Base-by-base conservation (phyloP, 768 basidiomycete species). In the Chalciporus sphaerocephalus region DNA sequence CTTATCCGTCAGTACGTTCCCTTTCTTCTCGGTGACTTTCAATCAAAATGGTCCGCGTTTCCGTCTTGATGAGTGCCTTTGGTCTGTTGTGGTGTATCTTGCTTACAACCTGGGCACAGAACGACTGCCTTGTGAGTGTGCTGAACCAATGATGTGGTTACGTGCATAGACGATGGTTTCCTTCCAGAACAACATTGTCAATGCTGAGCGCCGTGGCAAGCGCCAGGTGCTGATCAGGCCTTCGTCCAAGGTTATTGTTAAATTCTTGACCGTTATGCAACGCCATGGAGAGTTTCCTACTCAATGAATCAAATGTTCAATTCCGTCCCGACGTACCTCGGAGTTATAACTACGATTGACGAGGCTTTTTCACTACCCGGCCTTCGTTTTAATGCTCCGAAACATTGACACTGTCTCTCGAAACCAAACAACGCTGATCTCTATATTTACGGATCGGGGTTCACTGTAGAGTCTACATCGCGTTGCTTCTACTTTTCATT, bases 151-250 rank as follows among this genome's bases (percentile, higher is more conserved):
- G 21, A 22, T n/a, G 17, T 6, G 20, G 3, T 40, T 11, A 16
- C 38, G 34, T 21, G 20, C 34, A 51, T 46, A 48, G 40, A 47
- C 25, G 37, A 23, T 13, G 15, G n/a, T n/a, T 32, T 32, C 30
- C 20, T 52, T 28, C 1, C 67, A 87, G 82, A 97, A 95, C 83
- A 95, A 90, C 82, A 96, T 97, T 57, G 92, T 96, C 84, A 99
- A 99, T 58, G 96, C 96, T 64, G 96, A 98, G 78, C 92, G 92
- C 67, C 90, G 93, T 65, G 96, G 96, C 64, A 99, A 99, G 79
- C 92, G 96, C 62, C 96, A 99, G 75, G 96, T 99, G 52, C 86
- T 99, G 60, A 82, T 99, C 70, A 85, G 95, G 40, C 96, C 96
- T 45, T 92, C 89, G 4, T 95, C 92, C 55, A 99, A 99, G 75